These are phyloP conservation scores for Hanseniaspora jakobsenii DNA, from an alignment of 805 yeast genomes.

Conservation along the genomic window DNA sequence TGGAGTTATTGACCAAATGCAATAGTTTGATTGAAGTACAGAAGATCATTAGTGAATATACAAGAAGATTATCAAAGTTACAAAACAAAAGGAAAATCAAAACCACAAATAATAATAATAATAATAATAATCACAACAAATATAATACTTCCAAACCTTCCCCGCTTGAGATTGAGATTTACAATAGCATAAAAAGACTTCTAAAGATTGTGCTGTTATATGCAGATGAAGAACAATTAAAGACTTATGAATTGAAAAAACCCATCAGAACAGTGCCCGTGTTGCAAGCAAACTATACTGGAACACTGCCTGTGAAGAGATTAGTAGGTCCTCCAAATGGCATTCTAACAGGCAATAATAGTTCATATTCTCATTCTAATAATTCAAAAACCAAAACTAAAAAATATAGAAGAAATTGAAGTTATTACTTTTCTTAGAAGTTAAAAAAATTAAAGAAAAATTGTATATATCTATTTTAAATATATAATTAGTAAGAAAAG, in stretches of 20 bases:
- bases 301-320: conserved; percentile 76
- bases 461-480: no score
- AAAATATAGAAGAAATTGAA: no score
- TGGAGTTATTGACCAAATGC: conserved; percentile 32
- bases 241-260: no score
- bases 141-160: no score
- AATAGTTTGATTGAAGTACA: conserved; percentile 30
- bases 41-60: conserved; percentile 33
- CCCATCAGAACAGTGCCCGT: no score
- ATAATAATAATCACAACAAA: no score
- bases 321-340: no score
- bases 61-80: conserved; percentile 39
- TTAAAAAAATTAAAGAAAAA: no score
- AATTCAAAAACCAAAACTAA: background rate
- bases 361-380: background rate
- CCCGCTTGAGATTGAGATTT: conserved; percentile 34
- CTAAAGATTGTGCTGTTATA: conserved; percentile 35
- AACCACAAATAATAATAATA: conserved; percentile 25
- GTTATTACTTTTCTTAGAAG: no score
- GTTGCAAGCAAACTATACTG: conserved; percentile 59
- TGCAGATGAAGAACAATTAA: conserved; percentile 17
- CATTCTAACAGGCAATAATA: no score
- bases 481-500: no score
- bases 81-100: conserved; percentile 35
- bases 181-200: conserved; percentile 35